phyloP scores from a whole-genome alignment of 2,329 filamentous ascomycete genomes.

The Xylariaceae sp. region DNA sequence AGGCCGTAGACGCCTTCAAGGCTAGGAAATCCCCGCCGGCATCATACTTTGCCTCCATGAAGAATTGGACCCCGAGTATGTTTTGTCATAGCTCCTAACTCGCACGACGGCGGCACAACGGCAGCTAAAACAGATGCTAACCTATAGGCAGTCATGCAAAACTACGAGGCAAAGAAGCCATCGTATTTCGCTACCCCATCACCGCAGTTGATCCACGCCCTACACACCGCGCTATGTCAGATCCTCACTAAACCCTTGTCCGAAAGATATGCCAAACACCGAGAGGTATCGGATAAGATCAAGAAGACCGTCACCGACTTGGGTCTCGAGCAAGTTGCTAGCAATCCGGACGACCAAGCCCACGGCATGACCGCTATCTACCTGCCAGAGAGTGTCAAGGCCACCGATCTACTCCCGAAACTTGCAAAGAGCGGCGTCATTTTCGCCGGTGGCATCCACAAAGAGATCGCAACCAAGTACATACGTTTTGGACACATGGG shows the following conservation, averaged over 20 bases:
- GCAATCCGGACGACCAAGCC: constrained; percentile 86
- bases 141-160: constrained; percentile 79
- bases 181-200: constrained; percentile 98
- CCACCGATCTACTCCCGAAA: constrained; percentile 81
- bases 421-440: constrained; percentile 86
- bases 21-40: constrained; percentile 78
- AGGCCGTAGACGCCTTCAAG: constrained; percentile 80
- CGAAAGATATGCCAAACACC: constrained; percentile 82
- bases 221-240: constrained; percentile 86
- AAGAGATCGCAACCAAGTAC: constrained; percentile 91
- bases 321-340: constrained; percentile 84
- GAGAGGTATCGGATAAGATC: constrained; percentile 77
- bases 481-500: constrained; percentile 98
- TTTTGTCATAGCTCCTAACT: not conserved
- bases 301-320: constrained; percentile 81
- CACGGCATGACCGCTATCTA: constrained; percentile 99
- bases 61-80: constrained; percentile 93
- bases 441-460: constrained; percentile 94
- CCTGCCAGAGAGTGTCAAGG: constrained; percentile 80
- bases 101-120: not conserved
- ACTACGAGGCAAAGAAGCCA: constrained; percentile 96
- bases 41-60: constrained; percentile 94
- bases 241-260: constrained; percentile 80
- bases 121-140: constrained; percentile 15
- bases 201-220: constrained; percentile 88